phyloP scores from a whole-genome alignment of 2,329 filamentous ascomycete species.

The Trematosphaeria pertusa region DNA sequence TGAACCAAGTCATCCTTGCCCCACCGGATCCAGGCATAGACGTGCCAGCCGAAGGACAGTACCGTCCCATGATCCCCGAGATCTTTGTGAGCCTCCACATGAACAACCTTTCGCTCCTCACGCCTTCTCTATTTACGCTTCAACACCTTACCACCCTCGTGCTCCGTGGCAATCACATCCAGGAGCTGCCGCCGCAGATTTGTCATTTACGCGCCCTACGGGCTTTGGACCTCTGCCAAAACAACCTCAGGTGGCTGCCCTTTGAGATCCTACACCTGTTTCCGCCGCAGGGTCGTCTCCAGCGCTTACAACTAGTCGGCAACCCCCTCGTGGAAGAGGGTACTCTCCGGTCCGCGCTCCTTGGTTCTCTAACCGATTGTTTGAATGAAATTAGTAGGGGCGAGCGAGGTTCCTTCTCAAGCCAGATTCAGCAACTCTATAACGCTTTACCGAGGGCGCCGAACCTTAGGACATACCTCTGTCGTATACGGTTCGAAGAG shows the following conservation, averaged over 20 bases:
- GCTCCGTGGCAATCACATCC: conserved; percentile 32
- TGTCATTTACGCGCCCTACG: conserved; percentile 25
- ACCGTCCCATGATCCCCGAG: conserved; percentile 38
- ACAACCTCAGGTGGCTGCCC: conserved; percentile 32
- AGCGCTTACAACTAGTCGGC: conserved; percentile 18
- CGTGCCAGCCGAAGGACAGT: conserved; percentile 35
- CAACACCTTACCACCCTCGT: conserved; percentile 33
- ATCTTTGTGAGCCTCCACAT: conserved; percentile 29
- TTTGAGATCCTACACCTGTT: conserved; percentile 33
- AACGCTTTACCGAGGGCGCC: no score
- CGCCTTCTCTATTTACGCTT: conserved; percentile 33
- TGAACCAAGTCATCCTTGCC: conserved; percentile 35
- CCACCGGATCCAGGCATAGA: conserved; percentile 31
- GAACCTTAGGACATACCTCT: not conserved
- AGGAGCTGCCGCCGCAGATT: conserved; percentile 37
- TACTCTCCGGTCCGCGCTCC: not conserved
- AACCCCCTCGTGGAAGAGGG: conserved; percentile 25
- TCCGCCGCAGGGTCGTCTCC: conserved; percentile 20
- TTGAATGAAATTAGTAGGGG: not conserved
- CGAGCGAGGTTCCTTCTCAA: not conserved
- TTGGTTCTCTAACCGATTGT: not conserved
- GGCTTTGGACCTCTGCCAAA: conserved; percentile 30
- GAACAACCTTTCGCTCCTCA: conserved; percentile 29
- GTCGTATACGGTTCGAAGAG: not conserved
- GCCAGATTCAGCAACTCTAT: no score